Percentiles rank a stretch among this genome's conserved stretches.
Evolutionary conservation across 305 asterid genomes (phyloP).

Genomic region (Fraxinus floribunda): DNA sequence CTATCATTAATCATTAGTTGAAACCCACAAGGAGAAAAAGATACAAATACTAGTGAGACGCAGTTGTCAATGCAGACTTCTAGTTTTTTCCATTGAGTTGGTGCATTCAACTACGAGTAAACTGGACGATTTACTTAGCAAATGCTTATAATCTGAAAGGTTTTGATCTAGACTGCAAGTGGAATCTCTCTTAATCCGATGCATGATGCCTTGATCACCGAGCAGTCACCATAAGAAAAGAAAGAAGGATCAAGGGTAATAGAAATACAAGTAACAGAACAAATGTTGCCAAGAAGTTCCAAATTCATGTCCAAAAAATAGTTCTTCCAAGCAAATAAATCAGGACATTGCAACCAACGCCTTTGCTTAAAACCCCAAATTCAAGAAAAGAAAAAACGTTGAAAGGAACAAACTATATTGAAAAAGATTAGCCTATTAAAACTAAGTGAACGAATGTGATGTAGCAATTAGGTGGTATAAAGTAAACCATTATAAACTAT

Average conservation of each 20-base stretch:
- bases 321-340: not conserved
- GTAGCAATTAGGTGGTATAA: not conserved
- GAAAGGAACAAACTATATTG: not conserved
- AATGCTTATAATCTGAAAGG: not conserved
- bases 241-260: not conserved
- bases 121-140: not conserved
- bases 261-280: not conserved
- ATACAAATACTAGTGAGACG: not conserved
- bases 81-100: not conserved
- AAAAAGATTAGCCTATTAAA: not conserved
- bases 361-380: conserved; percentile 9
- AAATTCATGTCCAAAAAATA: not conserved
- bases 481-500: not conserved
- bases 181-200: not conserved
- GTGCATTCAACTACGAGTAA: not conserved
- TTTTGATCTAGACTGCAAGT: not conserved
- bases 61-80: not conserved
- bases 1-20: not conserved
- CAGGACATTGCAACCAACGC: not conserved
- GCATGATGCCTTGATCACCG: not conserved
- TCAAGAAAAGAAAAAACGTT: not conserved
- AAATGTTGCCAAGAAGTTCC: conserved; percentile 5
- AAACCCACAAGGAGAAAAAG: not conserved
- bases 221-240: not conserved
- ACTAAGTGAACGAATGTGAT: not conserved